phyloP scores from a whole-genome alignment of 2,329 filamentous ascomycete species.

The Calonectria honghensis region DNA sequence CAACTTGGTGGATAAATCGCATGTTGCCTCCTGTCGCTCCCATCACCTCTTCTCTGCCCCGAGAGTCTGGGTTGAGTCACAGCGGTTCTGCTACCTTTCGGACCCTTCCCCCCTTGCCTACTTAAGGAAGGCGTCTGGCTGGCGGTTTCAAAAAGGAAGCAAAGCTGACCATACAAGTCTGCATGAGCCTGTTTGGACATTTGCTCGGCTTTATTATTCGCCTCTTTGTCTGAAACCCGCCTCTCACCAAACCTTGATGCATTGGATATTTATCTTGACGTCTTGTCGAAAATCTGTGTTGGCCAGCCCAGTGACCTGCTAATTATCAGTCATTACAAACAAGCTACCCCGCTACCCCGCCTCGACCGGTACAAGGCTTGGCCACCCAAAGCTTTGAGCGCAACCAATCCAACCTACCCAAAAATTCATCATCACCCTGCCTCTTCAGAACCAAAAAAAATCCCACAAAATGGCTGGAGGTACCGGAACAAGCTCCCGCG shows the following conservation, averaged over 20 bases:
- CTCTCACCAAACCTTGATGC: not conserved
- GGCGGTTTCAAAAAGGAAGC: constrained; percentile 30
- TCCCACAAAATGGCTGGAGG: constrained; percentile 67
- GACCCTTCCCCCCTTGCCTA: constrained; percentile 14
- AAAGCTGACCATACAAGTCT: constrained; percentile 8
- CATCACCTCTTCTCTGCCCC: constrained; percentile 31
- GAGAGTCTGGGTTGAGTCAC: constrained; percentile 34
- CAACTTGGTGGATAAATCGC: constrained; percentile 19
- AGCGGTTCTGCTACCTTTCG: not conserved
- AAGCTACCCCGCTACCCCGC: constrained; percentile 63
- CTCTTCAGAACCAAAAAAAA: constrained; percentile 25
- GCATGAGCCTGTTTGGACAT: not conserved
- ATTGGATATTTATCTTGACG: constrained; percentile 13
- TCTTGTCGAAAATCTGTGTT: constrained; percentile 1
- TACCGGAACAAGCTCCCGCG: constrained; percentile 75
- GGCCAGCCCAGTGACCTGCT: constrained; percentile 35
- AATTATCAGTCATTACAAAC: constrained; percentile 32
- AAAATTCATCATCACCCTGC: constrained; percentile 35
- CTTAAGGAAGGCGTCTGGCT: constrained; percentile 37
- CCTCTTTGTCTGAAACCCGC: not conserved
- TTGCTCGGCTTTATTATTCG: constrained; percentile 12
- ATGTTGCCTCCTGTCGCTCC: constrained; percentile 18
- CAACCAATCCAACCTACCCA: constrained; percentile 35
- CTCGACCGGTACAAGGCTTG: constrained; percentile 46
- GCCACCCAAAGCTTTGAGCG: constrained; percentile 16